phyloP scores from a whole-genome alignment of 148 eudicot species.

The Chenopodium quinoa region DNA sequence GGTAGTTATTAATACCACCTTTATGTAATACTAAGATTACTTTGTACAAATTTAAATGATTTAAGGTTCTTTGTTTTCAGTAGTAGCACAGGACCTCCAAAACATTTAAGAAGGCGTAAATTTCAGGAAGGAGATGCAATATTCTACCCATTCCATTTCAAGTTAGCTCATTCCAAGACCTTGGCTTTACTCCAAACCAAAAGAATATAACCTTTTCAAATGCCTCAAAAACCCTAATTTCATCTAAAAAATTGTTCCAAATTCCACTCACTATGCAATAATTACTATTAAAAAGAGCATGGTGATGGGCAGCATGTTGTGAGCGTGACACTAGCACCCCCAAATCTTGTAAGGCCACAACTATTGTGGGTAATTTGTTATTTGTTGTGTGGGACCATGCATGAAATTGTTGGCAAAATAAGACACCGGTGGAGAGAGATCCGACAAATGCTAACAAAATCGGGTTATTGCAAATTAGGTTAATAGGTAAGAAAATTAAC shows the following conservation, averaged over 20 bases:
- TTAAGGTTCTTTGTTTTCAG: too few relatives aligned
- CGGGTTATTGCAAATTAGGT: constrained; percentile 39
- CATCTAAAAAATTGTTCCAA: constrained; percentile 68
- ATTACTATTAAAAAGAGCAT: constrained; percentile 59
- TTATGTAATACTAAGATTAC: too few relatives aligned
- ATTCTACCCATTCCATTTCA: constrained; percentile 54
- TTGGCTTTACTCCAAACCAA: constrained; percentile 55
- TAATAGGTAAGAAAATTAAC: constrained; percentile 56
- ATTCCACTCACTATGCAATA: constrained; percentile 89
- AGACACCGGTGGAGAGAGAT: constrained; percentile 53
- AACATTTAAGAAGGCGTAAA: too few relatives aligned
- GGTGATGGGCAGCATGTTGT: constrained; percentile 70
- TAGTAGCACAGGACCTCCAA: too few relatives aligned
- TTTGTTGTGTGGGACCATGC: constrained; percentile 81
- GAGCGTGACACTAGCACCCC: constrained; percentile 65
- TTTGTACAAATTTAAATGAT: too few relatives aligned
- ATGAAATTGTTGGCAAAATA: constrained; percentile 90
- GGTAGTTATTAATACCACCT: too few relatives aligned
- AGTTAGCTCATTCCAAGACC: constrained; percentile 75
- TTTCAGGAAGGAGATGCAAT: neutral
- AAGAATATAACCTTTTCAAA: constrained; percentile 74
- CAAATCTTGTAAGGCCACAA: constrained; percentile 60
- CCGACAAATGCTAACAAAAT: constrained; percentile 48
- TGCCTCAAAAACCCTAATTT: constrained; percentile 49
- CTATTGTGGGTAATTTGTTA: constrained; percentile 55